These are phyloP conservation scores for Sparassis latifolia DNA, from an alignment of 1,284 basidiomycete species.

Conservation along the genomic window DNA sequence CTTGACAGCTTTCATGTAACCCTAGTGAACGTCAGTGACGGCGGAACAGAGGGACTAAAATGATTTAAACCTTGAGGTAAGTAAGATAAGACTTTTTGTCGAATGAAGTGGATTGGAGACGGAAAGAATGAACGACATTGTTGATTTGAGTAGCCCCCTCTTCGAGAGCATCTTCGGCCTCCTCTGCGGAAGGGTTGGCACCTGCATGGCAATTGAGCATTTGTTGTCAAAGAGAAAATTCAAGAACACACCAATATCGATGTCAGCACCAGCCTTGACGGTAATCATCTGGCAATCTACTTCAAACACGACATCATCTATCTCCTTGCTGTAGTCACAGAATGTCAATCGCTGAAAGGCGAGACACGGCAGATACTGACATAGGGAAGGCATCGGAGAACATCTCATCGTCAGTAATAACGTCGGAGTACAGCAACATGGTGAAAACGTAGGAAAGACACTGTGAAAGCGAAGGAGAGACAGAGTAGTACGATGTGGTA, in stretches of 20 bases:
- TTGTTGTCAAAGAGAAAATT: slow-evolving; percentile 1
- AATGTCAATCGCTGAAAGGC: slow-evolving; percentile 3
- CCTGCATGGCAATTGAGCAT: slow-evolving; percentile 36
- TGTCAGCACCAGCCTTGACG: slow-evolving; percentile 73
- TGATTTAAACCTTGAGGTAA: slow-evolving; percentile 72
- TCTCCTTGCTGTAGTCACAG: slow-evolving; percentile 51
- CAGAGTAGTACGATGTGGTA: slow-evolving; percentile 19
- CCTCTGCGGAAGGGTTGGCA: slow-evolving; percentile 90
- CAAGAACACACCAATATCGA: slow-evolving; percentile 78
- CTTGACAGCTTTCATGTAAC: slow-evolving; percentile 83
- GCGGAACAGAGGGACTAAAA: slow-evolving; percentile 1
- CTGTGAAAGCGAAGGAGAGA: slow-evolving; percentile 15
- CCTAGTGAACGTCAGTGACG: slow-evolving; percentile 26
- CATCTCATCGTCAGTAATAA: slow-evolving; percentile 87
- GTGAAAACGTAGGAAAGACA: slow-evolving; percentile 6
- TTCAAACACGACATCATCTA: slow-evolving; percentile 88
- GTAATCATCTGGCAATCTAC: slow-evolving; percentile 79
- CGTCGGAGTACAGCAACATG: slow-evolving; percentile 78
- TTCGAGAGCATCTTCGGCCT: slow-evolving; percentile 78
- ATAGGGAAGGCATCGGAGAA: slow-evolving; percentile 89
- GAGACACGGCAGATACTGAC: slow-evolving; percentile 36
- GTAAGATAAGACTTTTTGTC: slow-evolving; percentile 89
- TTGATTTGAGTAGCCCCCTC: slow-evolving; percentile 76
- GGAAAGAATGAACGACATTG: slow-evolving; percentile 92
- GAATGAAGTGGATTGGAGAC: slow-evolving; percentile 78